Conservation (phyloP, 768 basidiomycete species). For the Amanita brunnescens region DNA sequence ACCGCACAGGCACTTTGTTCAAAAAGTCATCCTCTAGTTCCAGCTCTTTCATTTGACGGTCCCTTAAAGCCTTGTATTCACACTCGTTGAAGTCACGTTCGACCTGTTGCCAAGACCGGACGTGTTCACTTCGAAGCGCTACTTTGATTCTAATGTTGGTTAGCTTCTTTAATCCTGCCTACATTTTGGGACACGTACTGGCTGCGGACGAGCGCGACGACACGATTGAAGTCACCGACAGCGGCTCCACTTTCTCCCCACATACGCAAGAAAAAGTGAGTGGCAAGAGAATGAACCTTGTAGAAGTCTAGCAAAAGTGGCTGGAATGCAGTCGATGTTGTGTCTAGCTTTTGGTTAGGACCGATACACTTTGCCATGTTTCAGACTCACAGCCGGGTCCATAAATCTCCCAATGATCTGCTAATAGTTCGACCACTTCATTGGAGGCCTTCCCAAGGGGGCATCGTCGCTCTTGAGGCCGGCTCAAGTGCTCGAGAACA, state of each 20-base stretch:
- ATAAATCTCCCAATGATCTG: slow-evolving; percentile 80
- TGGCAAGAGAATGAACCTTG: slow-evolving; percentile 72
- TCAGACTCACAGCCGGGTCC: slow-evolving; percentile 67
- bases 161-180: slow-evolving; percentile 5
- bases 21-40: slow-evolving; percentile 84
- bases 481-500: slow-evolving; percentile 71
- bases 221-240: slow-evolving; percentile 65
- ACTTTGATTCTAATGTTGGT: slow-evolving; percentile 52
- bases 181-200: slow-evolving; percentile 47
- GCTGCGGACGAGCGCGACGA: slow-evolving; percentile 70
- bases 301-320: slow-evolving; percentile 85
- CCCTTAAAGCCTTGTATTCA: slow-evolving; percentile 80
- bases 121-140: slow-evolving; percentile 65
- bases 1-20: slow-evolving; percentile 83
- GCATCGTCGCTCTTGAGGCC: slow-evolving; percentile 67
- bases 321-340: slow-evolving; percentile 73
- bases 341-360: slow-evolving; percentile 36
- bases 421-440: slow-evolving; percentile 75
- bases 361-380: slow-evolving; percentile 7
- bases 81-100: slow-evolving; percentile 73
- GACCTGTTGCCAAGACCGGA: slow-evolving; percentile 75
- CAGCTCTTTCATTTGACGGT: slow-evolving; percentile 84
- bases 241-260: slow-evolving; percentile 85
- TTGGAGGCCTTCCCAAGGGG: slow-evolving; percentile 79
- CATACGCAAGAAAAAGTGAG: slow-evolving; percentile 85